phyloP scores from a whole-genome alignment of 2,329 filamentous ascomycete genomes.

The Lecanicillium sp. region DNA sequence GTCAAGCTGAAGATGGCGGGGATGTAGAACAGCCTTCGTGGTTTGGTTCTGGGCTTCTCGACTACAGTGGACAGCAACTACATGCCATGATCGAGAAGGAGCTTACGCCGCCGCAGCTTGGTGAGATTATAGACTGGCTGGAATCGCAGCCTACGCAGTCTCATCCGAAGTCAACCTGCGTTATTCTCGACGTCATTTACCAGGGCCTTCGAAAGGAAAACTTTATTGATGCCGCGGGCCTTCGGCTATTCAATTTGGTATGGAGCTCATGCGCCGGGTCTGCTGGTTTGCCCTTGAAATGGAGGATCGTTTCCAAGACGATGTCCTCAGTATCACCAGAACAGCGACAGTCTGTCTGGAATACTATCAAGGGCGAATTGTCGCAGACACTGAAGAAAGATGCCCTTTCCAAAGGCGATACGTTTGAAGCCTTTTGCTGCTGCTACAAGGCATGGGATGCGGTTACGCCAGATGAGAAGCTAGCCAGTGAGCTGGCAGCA shows the following conservation, averaged over 20 bases:
- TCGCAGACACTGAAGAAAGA: slow-evolving; percentile 24
- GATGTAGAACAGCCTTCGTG: slow-evolving; percentile 22
- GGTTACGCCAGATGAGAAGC: slow-evolving; percentile 27
- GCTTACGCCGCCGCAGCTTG: slow-evolving; percentile 36
- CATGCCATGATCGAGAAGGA: slow-evolving; percentile 30
- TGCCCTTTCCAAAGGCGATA: slow-evolving; percentile 24
- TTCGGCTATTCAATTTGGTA: slow-evolving; percentile 22
- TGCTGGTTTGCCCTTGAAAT: slow-evolving; percentile 25
- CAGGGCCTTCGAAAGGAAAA: slow-evolving; percentile 33
- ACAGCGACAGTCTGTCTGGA: slow-evolving; percentile 25
- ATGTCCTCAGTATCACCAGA: slow-evolving; percentile 25
- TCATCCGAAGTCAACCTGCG: slow-evolving; percentile 25
- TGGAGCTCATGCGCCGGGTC: slow-evolving; percentile 5
- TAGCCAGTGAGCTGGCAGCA: slow-evolving; percentile 19
- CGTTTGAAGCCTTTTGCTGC: slow-evolving; percentile 34
- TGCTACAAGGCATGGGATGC: slow-evolving; percentile 29
- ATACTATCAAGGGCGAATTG: slow-evolving; percentile 21
- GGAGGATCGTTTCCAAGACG: slow-evolving; percentile 29
- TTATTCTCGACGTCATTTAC: slow-evolving; percentile 35
- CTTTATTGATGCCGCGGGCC: slow-evolving; percentile 33
- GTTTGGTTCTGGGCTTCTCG: slow-evolving; percentile 19
- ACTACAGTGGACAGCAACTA: slow-evolving; percentile 12
- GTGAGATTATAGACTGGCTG: slow-evolving; percentile 35
- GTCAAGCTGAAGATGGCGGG: slow-evolving; percentile 23
- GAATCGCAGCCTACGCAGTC: slow-evolving; percentile 19